A percentile compares a stretch with the other conserved stretches of the same genome.
phyloP scores from a whole-genome alignment of 371 early-diverging fungal genomes.

The Funneliformis caledonium region DNA sequence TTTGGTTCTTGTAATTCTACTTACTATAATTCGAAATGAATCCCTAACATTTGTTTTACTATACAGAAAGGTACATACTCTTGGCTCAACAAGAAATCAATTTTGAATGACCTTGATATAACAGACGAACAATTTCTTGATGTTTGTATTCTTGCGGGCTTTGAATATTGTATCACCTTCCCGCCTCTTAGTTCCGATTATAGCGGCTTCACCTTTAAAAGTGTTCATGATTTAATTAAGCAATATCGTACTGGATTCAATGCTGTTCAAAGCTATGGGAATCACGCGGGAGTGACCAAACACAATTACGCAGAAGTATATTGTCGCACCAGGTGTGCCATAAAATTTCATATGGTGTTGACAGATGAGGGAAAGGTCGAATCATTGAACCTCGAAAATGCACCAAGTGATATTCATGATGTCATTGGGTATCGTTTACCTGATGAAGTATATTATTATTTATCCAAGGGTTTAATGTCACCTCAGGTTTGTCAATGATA shows the following conservation, averaged over 20 bases:
- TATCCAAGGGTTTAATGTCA: slow-evolving; percentile 72
- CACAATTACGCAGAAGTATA: slow-evolving; percentile 73
- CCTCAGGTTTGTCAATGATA: slow-evolving; percentile 54
- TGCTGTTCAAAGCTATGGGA: slow-evolving; percentile 69
- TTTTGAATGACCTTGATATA: slow-evolving; percentile 68
- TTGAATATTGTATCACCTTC: slow-evolving; percentile 75
- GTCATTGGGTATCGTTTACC: slow-evolving; percentile 84
- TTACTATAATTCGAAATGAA: not conserved
- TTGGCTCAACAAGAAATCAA: slow-evolving; percentile 68
- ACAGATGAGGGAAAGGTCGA: slow-evolving; percentile 71
- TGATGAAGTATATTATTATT: slow-evolving; percentile 72
- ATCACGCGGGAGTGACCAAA: slow-evolving; percentile 57
- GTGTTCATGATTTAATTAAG: slow-evolving; percentile 67
- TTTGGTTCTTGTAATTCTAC: not conserved
- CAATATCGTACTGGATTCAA: slow-evolving; percentile 77
- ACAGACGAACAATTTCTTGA: slow-evolving; percentile 80
- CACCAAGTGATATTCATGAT: slow-evolving; percentile 82
- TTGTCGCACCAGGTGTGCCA: slow-evolving; percentile 72
- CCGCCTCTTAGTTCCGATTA: slow-evolving; percentile 65
- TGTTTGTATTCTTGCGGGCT: slow-evolving; percentile 82
- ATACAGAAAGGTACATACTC: slow-evolving; percentile 64
- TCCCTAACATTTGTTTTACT: not conserved
- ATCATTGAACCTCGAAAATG: slow-evolving; percentile 69
- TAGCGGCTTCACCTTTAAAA: slow-evolving; percentile 67
- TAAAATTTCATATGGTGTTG: slow-evolving; percentile 75